These are phyloP conservation scores for Fusarium papillatum DNA, from an alignment of 2,329 filamentous ascomycete genomes.

Conservation along the genomic window DNA sequence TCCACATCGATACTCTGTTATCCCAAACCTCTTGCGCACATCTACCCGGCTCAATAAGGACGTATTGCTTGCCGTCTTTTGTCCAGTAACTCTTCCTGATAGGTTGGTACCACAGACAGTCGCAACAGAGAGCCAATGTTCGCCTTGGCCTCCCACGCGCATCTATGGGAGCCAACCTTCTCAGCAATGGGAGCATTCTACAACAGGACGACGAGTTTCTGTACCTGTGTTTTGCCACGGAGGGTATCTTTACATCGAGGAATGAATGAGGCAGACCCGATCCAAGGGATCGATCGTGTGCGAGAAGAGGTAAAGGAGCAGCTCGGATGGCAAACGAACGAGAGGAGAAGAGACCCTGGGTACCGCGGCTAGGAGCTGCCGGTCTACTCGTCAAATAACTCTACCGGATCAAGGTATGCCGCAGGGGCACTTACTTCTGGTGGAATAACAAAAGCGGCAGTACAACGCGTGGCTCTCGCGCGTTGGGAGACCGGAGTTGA, in stretches of 20 bases:
- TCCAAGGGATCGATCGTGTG: constrained; percentile 11
- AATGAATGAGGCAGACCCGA: constrained; percentile 11
- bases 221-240: constrained; percentile 3
- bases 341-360: constrained; percentile 16
- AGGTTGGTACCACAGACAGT: constrained; percentile 10
- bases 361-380: constrained; percentile 11
- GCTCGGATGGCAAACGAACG: constrained; percentile 20
- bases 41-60: background rate
- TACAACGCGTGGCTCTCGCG: background rate
- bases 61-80: constrained; percentile 8
- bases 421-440: constrained; percentile 8
- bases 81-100: constrained; percentile 10
- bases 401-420: background rate
- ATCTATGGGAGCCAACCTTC: constrained; percentile 9
- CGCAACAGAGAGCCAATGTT: constrained; percentile 10
- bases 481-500: constrained; percentile 2
- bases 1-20: constrained; percentile 5
- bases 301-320: constrained; percentile 14
- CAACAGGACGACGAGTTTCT: background rate
- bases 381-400: background rate
- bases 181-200: background rate
- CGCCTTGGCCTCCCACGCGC: constrained; percentile 3
- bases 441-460: constrained; percentile 11
- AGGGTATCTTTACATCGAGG: background rate
- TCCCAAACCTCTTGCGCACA: constrained; percentile 4